Base-by-base conservation (phyloP, 2,329 filamentous ascomycete species). In the Paecilomyces formosus region DNA sequence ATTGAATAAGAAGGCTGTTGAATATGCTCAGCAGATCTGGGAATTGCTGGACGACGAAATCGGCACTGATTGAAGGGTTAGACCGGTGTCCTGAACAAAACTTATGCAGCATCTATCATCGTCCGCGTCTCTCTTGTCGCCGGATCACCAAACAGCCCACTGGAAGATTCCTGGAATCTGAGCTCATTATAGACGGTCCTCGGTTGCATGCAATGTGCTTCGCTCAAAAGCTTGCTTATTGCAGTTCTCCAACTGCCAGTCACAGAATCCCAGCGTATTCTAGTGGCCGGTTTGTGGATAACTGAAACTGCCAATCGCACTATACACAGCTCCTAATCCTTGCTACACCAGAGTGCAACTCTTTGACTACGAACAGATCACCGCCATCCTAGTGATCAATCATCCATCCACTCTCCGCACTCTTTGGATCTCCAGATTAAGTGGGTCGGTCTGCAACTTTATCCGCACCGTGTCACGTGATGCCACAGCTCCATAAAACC, bases 21-120 rank as follows among this genome's bases (percentile, higher is more conserved):
- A 73, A 33, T 64, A 74, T 30, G 68, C 72, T 11, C 67, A 63
- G 30, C 58, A 70, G 49, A 57, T 78, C 18, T 79, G 77, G 77
- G 65, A 73, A 39, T 65, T 76, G 9, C 59, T 79, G 28, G 69
- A 74, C 51, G 70, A 71, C 11, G 66, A 73, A 18, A 64, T 65
- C n/a, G 58, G 63, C 28, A 21, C 39, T 8, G 61, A 61, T 26
- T 70, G 63, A 69, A 39, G 15, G 22, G 1, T 26, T 22, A 52
- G 7, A 21, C 18, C 6, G 8, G n/a, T 26, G n/a, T 8, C 35
- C n/a, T 45, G 5, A n/a, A 18, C 39, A 18, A 45, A 6, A 18
- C 3, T 45, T 21, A 45, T 18, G n/a, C 24, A 26, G 15, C n/a
- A 18, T 18, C 45, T 57, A 39, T 52, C 50, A 11, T 21, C 7